Evolutionary conservation across 257 asterid genomes (phyloP), one percentile per base, ranked within the genome.

Genomic region (Plantago major): DNA sequence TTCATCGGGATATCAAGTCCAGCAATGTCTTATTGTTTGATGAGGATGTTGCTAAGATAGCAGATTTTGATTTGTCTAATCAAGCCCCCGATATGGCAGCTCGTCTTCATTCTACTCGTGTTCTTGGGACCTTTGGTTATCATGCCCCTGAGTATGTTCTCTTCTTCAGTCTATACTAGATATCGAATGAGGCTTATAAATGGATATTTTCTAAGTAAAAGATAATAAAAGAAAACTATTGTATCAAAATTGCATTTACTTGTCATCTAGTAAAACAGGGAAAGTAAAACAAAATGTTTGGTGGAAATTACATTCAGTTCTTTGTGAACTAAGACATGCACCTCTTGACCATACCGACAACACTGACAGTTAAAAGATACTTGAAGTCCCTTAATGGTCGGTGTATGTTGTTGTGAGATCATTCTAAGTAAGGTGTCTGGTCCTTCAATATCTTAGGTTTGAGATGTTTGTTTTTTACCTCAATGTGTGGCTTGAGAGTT

Each of bases 141-240:
- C 85, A 82, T 68, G 80, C 88, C 56, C 88, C 84, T 6, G 86
- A 80, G 89, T 82, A 66, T 67, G 85, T 54, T 44, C 37, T 62
- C 38, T 64, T n/a, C 54, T 18, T 7, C 8, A 46, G 33, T 11
- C 40, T 55, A 54, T 22, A 37, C 10, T 45, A 17, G 33, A 30
- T 12, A 44, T 3, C 5, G 3, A 5, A 30, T 30, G 37, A 6
- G 58, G 22, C 42, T 37, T 52, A 8, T 52, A 3, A 11, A 18
- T 11, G 19, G n/a, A 9, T 7, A 3, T 3, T 0, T 17, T 13
- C 16, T 12, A 51, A 51, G 17, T n/a, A 51, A 47, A 10, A 12
- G 14, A 11, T 19, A 51, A 3, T 14, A 10, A 51, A 9, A 51
- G 7, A 52, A 10, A 52, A 52, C 58, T 10, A 52, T 52, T 33